Evolutionary conservation across 108 stramenopile genomes (phyloP), one percentile per base, ranked within the genome.

Genomic region (Cyclotella distinguenda): DNA sequence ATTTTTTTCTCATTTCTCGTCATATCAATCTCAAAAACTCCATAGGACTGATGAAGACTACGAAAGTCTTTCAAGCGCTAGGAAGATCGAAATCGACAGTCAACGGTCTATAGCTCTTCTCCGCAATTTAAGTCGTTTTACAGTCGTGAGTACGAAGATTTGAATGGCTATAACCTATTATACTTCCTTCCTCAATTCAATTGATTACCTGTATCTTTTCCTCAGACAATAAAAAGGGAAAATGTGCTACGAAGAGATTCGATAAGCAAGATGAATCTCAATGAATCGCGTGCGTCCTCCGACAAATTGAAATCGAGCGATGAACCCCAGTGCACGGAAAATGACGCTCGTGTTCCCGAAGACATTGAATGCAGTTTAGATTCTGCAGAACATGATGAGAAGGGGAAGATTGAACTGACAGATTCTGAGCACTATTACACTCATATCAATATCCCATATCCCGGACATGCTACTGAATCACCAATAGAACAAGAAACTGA

Each of bases 21-120:
- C 38, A 38, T 38, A 12, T 38, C 38, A 10, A 12, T 8, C 38
- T 38, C 38, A 38, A 10, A 8, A 6, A 56, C 36, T 39, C 1
- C 36, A 18, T 39, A 39, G 55, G 1, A 36, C 7, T 25, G 39
- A 59, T 55, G 52, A 30, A 26, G 16, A 40, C 38, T 70, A 61
- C 26, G 69, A 70, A 34, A n/a, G 13, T 45, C 69, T 70, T 26
- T 70, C 69, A 32, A 16, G 12, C 25, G 40, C 59, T 8, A 47
- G 52, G 27, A 70, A 70, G 27, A 60, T 45, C 8, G 69, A 70
- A 33, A 62, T 70, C 15, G 69, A 70, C 16, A 61, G 60, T 16
- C 27, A 54, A 38, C 55, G 69, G 31, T 50, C 69, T 6, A 61
- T 60, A 23, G 48, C 60, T 61, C 48, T 70, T 43, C 39, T 60